These are phyloP conservation scores for Blastomyces percursus DNA, from an alignment of 2,329 filamentous ascomycete genomes.

Conservation along the genomic window DNA sequence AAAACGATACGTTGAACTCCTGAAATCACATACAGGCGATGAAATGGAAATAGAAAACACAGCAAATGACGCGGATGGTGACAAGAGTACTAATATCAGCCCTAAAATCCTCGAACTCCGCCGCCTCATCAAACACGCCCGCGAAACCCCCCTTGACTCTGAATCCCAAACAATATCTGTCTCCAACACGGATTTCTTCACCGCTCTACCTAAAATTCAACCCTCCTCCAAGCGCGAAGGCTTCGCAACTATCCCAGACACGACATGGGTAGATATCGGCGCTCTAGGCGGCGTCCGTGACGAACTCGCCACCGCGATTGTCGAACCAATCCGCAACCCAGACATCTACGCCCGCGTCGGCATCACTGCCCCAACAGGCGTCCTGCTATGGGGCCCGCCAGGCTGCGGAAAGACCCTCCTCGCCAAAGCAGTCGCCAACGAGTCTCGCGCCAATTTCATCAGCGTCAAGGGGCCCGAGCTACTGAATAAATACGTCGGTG, in stretches of 20 bases:
- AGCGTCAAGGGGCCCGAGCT: conserved; percentile 93
- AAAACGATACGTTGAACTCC: conserved; percentile 45
- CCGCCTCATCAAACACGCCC: conserved; percentile 45
- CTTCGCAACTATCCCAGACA: conserved; percentile 86
- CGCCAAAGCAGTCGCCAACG: conserved; percentile 90
- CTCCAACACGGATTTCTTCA: conserved; percentile 58
- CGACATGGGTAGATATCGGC: conserved; percentile 87
- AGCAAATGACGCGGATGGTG: not conserved
- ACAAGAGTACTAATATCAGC: conserved; percentile 18
- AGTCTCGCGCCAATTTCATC: conserved; percentile 95
- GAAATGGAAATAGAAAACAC: conserved; percentile 45
- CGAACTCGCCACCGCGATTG: conserved; percentile 73
- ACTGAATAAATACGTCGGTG: conserved; percentile 94
- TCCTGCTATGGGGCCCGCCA: conserved; percentile 91
- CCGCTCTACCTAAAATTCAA: conserved; percentile 63
- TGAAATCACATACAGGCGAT: conserved; percentile 36
- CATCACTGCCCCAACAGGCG: conserved; percentile 70
- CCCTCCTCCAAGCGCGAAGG: conserved; percentile 83
- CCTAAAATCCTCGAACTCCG: conserved; percentile 37
- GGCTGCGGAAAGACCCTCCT: conserved; percentile 95
- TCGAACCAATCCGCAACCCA: conserved; percentile 76
- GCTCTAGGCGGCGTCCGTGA: conserved; percentile 69
- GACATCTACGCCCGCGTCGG: conserved; percentile 65
- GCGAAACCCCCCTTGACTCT: conserved; percentile 40
- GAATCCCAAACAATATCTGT: conserved; percentile 48